Evolutionary conservation across 306 rosid species (phyloP), one percentile per base, ranked within the genome.

Genomic region (Prunus padus): DNA sequence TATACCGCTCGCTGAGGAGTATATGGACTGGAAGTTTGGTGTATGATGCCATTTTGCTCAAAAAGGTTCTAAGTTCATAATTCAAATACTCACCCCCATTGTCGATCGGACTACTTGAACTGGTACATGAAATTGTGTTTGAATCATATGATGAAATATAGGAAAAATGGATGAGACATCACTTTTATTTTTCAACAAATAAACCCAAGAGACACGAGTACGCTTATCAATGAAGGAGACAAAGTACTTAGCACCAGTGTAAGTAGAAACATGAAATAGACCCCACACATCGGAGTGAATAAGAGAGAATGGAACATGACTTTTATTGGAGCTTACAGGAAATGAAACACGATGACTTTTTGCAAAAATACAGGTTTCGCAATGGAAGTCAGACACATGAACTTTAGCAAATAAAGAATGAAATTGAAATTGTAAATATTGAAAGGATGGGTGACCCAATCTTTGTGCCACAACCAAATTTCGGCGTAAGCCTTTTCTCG

Each of bases 201-300:
- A 45, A 1, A 45, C 50, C 50, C 50, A 45, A 45, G 16, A 45
- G 3, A 45, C 50, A 4, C 18, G 25, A 45, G 71, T 66, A 31
- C 16, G 22, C 11, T 42, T 4, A 42, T 66, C 18, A 42, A 18
- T 40, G 42, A 66, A 66, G 3, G 23, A 33, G 10, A 66, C 30
- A 67, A 42, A 44, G 1, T n/a, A 66, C 2, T 7, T 1, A 8
- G 7, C 16, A 6, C 70, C 12, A 33, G 11, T 2, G 0, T 30
- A 15, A 65, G 11, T 65, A 31, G 26, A 3, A n/a, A 31, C n/a
- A 30, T n/a, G 46, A 12, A 33, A 31, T 25, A 25, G 69, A 33
- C 47, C 69, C 69, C 47, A 65, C 20, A 65, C 69, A 65, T 31
- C 49, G 14, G 13, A 30, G 11, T 64, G 68, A 64, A 64, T 18